Evolutionary conservation across 2,329 filamentous ascomycete species (phyloP), one percentile per base, ranked within the genome.

Genomic region (Penicillium griseofulvum): DNA sequence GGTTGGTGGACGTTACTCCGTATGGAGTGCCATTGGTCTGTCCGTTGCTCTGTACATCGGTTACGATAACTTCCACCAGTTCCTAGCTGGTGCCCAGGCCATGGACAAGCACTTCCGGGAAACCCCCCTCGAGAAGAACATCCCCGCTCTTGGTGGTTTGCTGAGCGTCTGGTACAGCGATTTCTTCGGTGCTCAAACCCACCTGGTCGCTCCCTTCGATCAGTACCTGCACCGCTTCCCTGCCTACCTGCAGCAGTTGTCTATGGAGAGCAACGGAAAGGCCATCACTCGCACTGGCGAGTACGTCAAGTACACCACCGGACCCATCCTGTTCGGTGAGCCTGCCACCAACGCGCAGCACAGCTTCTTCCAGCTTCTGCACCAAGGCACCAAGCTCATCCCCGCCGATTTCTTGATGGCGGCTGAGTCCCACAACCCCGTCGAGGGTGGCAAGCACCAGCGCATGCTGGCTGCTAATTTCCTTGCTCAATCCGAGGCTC

Each of bases 211-310:
- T 74, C 94, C 94, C 55, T 99, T 97, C 76, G 94, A 99, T 79
- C 94, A 99, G 79, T 99, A 99, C 80, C 87, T 99, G 64, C 91
- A 97, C 84, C 90, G 94, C 65, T 97, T 99, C 87, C 92, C 94
- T 36, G 94, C 94, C 67, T 99, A 99, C 81, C 89, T 99, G 52
- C 94, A 99, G 80, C 94, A 99, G 80, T 83, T 99, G 57, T 97
- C 93, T 58, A 99, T 99, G 94, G 94, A 99, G 82, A 97, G 93
- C 59, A 99, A 99, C 77, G 94, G 94, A 73, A 99, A 99, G 83
- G 90, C 89, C 58, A 91, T 97, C 71, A 96, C 93, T 59, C 90
- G 94, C 69, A 88, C 85, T 55, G 87, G 91, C 36, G 85, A 87
- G 62, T 88, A 95, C 58, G 92, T 96, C 71, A 96, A 96, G 80